These are phyloP conservation scores for Cicer yamashitae DNA, from an alignment of 306 rosid species.

Conservation along the genomic window DNA sequence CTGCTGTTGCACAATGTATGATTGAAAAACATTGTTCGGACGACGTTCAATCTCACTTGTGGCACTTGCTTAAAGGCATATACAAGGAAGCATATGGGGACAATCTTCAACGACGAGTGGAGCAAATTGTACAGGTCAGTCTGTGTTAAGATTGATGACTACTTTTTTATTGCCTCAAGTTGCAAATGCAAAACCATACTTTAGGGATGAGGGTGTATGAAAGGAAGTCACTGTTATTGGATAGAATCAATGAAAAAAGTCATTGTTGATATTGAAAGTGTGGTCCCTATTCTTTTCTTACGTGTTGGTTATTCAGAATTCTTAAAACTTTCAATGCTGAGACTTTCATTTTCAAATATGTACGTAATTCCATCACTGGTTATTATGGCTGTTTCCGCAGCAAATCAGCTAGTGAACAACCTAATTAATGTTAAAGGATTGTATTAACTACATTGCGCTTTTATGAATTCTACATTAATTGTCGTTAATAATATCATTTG, in stretches of 20 bases:
- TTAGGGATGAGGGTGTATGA: neutral
- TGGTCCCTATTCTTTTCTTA: neutral
- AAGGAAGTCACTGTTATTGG: slow-evolving; percentile 12
- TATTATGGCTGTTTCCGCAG: no score
- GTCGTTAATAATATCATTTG: no score
- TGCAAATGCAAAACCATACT: neutral
- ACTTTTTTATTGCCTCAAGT: neutral
- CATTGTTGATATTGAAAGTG: neutral
- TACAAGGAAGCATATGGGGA: slow-evolving; percentile 65
- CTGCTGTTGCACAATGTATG: slow-evolving; percentile 60
- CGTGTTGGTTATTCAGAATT: no score
- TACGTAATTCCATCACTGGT: no score
- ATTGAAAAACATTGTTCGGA: slow-evolving; percentile 63
- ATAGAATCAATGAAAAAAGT: slow-evolving; percentile 22
- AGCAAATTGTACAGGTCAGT: slow-evolving; percentile 71
- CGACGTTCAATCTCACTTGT: slow-evolving; percentile 62
- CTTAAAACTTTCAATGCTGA: no score
- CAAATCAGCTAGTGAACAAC: neutral
- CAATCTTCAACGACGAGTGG: slow-evolving; percentile 57
- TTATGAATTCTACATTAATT: no score
- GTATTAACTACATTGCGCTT: no score
- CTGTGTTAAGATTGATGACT: neutral
- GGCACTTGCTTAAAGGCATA: slow-evolving; percentile 57
- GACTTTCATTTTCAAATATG: no score
- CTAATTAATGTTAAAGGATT: neutral